These are phyloP conservation scores for Aureobasidium mangrovei DNA, from an alignment of 2,329 filamentous ascomycete species.

Conservation along the genomic window DNA sequence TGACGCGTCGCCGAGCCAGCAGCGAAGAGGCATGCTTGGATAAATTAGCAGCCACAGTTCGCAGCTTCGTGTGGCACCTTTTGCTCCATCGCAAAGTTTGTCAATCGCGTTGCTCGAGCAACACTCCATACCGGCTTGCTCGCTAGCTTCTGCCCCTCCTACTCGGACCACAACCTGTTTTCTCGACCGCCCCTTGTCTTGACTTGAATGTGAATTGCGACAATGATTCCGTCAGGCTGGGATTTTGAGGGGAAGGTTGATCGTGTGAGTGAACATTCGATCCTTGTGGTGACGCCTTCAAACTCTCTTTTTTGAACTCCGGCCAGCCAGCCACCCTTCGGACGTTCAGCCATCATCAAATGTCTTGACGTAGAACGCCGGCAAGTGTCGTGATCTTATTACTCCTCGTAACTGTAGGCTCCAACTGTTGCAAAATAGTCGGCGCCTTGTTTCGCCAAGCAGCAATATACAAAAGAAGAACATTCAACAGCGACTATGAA, in stretches of 20 bases:
- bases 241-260: conserved; percentile 4
- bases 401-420: background rate
- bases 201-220: background rate
- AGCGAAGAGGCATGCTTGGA: conserved; percentile 12
- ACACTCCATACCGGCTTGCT: conserved; percentile 10
- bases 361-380: background rate
- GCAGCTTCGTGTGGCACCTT: background rate
- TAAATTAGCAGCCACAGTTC: conserved; percentile 12
- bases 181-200: background rate
- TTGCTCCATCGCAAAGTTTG: background rate
- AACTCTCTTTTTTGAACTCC: background rate
- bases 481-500: conserved; percentile 1
- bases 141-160: conserved; percentile 9
- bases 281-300: background rate
- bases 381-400: background rate
- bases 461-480: background rate
- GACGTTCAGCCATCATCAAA: background rate
- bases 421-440: background rate
- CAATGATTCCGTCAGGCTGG: background rate
- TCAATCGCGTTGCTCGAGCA: conserved; percentile 2
- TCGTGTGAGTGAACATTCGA: background rate
- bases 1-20: conserved; percentile 5
- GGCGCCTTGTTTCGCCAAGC: background rate
- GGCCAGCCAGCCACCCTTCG: conserved; percentile 6
- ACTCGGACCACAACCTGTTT: background rate